These are phyloP conservation scores for Tetrapisispora namnaoensis DNA, from an alignment of 805 yeast genomes.

Conservation along the genomic window DNA sequence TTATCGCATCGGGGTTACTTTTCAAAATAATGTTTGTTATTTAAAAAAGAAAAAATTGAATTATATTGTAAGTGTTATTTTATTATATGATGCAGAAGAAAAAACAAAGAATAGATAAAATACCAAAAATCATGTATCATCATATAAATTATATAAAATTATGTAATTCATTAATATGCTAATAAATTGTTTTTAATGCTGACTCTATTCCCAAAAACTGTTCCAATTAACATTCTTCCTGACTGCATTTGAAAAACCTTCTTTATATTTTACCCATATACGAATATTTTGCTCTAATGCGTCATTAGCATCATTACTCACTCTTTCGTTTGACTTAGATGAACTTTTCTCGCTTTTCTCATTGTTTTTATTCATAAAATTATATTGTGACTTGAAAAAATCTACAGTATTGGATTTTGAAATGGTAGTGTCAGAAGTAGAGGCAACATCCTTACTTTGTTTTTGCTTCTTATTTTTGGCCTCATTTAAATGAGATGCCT, in stretches of 20 bases:
- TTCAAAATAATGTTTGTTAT: too few relatives aligned
- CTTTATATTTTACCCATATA: slow-evolving; percentile 85
- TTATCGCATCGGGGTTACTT: too few relatives aligned
- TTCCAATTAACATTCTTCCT: slow-evolving; percentile 73
- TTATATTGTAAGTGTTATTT: too few relatives aligned
- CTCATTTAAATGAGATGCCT: slow-evolving; percentile 13
- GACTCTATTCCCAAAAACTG: slow-evolving; percentile 38
- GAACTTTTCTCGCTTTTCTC: not conserved
- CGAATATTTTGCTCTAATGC: slow-evolving; percentile 20
- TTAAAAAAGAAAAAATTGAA: too few relatives aligned
- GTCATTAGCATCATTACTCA: not conserved
- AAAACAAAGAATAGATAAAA: too few relatives aligned
- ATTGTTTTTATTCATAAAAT: slow-evolving; percentile 7
- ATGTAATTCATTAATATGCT: too few relatives aligned
- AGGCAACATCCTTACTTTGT: not conserved
- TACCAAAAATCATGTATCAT: too few relatives aligned
- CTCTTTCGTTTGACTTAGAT: not conserved
- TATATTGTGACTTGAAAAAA: slow-evolving; percentile 38
- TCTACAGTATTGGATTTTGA: slow-evolving; percentile 20
- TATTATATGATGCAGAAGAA: too few relatives aligned
- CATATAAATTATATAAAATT: too few relatives aligned
- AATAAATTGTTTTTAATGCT: too few relatives aligned
- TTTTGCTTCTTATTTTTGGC: slow-evolving; percentile 14
- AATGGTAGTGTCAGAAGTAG: slow-evolving; percentile 4
- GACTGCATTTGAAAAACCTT: slow-evolving; percentile 89